Evolutionary conservation across 805 yeast species (phyloP).

Genomic region (Blastobotrys terrestris): DNA sequence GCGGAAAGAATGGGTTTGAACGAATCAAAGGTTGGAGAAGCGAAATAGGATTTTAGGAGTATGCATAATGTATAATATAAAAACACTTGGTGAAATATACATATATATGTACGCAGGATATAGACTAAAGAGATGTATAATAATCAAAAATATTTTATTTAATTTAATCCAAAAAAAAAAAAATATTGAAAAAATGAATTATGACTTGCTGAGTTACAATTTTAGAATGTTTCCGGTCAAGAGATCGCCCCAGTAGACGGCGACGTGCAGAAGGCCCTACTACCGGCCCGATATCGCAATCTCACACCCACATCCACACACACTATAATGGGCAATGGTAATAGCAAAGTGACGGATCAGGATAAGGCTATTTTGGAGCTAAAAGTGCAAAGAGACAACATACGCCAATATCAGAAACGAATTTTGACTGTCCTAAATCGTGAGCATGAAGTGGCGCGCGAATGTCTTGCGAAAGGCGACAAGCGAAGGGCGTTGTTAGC

Average conservation of each 20-base stretch:
- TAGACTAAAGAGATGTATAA: too few relatives aligned
- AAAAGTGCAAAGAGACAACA: constrained; percentile 81
- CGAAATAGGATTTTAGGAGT: constrained; percentile 21
- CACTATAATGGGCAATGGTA: constrained; percentile 4
- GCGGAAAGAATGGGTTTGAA: constrained; percentile 31
- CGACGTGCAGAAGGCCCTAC: too few relatives aligned
- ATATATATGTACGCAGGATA: too few relatives aligned
- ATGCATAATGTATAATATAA: too few relatives aligned
- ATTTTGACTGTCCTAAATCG: constrained; percentile 50
- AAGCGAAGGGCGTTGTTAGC: constrained; percentile 60
- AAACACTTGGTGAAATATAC: too few relatives aligned
- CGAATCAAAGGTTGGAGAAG: constrained; percentile 29
- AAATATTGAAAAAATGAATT: too few relatives aligned
- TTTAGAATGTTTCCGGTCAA: too few relatives aligned
- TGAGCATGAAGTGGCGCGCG: constrained; percentile 57
- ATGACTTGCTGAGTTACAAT: too few relatives aligned
- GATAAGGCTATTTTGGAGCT: constrained; percentile 83
- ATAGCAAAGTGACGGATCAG: constrained; percentile 57
- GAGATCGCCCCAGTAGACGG: too few relatives aligned
- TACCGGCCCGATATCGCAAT: not conserved
- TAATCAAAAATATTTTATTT: too few relatives aligned
- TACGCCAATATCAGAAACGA: constrained; percentile 63
- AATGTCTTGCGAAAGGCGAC: constrained; percentile 47
- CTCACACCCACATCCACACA: not conserved
- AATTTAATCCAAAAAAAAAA: too few relatives aligned